Base-by-base conservation (phyloP, 2,329 filamentous ascomycete genomes). In the Exutisphaerella laricina region DNA sequence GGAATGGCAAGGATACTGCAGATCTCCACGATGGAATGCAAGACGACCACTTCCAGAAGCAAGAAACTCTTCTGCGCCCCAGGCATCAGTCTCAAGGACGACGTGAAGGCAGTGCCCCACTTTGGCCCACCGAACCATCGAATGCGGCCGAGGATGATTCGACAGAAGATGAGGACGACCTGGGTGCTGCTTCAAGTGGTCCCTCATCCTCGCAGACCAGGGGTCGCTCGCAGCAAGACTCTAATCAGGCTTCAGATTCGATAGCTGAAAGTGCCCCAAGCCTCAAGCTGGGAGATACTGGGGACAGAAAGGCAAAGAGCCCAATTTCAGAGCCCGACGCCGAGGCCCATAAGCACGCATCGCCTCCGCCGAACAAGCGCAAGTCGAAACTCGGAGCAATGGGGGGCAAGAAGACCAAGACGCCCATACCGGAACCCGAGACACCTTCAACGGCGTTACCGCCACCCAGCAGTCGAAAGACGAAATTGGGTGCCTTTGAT, bases 111-210 rank as follows among this genome's bases (percentile, higher is more conserved):
- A 25, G 16, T 12, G 20, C 31, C 31, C 7, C 6, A 5, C n/a
- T 5, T 30, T n/a, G 12, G 17, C 5, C 5, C 10, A 21, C 18
- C 4, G 18, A 38, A 30, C 32, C 45, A 20, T 20, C 17, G 13
- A 13, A 14, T 20, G 23, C 34, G 7, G n/a, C 25, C 5, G 43
- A 46, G 3, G 58, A 64, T n/a, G 61, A 63, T 13, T 65, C 63
- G 13, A 59, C 64, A 34, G 66, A 68, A 17, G 64, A 66, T 4
- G 66, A 70, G 17, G 55, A 58, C 26, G 59, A 61, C 38, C 57
- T 70, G 8, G 66, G 69, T 50, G 60, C 54, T 5, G 59, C 59
- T 16, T 40, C 46, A 13, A 48, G 30, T 17, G 31, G 31, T 14
- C 39, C 22, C 22, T 31, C 30, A 5, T 31, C 41, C 5, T 34